Evolutionary conservation across 2,329 filamentous ascomycete genomes (phyloP).

Genomic region (Colletotrichum sp.): DNA sequence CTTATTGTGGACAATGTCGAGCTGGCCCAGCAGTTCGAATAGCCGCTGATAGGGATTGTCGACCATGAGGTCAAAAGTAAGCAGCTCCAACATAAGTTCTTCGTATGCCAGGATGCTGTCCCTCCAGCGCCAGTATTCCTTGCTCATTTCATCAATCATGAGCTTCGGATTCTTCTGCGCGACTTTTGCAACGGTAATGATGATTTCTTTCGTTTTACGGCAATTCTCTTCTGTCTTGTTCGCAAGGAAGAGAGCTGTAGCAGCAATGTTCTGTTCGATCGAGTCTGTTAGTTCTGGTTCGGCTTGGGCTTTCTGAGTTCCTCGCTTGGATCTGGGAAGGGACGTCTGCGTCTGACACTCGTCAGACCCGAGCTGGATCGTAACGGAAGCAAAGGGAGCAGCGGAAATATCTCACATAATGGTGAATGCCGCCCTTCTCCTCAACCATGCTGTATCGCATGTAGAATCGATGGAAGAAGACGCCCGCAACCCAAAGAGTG

Average conservation of each 20-base stretch:
- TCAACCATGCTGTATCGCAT: slow-evolving; percentile 87
- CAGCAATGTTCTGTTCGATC: slow-evolving; percentile 73
- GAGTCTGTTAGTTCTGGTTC: slow-evolving; percentile 12
- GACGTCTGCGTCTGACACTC: slow-evolving; percentile 5
- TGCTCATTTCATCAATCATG: slow-evolving; percentile 93
- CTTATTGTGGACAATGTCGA: slow-evolving; percentile 80
- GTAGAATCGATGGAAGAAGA: slow-evolving; percentile 95
- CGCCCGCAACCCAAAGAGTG: slow-evolving; percentile 87
- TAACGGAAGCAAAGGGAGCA: neutral
- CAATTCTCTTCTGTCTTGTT: slow-evolving; percentile 98
- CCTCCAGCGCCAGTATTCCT: slow-evolving; percentile 98
- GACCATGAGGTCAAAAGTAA: slow-evolving; percentile 93
- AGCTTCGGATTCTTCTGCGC: slow-evolving; percentile 93
- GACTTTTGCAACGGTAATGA: slow-evolving; percentile 91
- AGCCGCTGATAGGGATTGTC: slow-evolving; percentile 87
- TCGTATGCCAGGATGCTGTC: slow-evolving; percentile 93
- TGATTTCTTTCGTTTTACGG: slow-evolving; percentile 92
- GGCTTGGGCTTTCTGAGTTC: neutral
- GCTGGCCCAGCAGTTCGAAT: slow-evolving; percentile 78
- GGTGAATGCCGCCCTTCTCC: slow-evolving; percentile 80
- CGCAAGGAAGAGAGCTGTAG: slow-evolving; percentile 88
- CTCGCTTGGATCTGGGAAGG: slow-evolving; percentile 18
- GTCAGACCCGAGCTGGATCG: neutral
- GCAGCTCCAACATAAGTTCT: slow-evolving; percentile 86
- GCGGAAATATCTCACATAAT: slow-evolving; percentile 69